phyloP scores from a whole-genome alignment of 345 rosid genomes.

The Citrus cavaleriei region DNA sequence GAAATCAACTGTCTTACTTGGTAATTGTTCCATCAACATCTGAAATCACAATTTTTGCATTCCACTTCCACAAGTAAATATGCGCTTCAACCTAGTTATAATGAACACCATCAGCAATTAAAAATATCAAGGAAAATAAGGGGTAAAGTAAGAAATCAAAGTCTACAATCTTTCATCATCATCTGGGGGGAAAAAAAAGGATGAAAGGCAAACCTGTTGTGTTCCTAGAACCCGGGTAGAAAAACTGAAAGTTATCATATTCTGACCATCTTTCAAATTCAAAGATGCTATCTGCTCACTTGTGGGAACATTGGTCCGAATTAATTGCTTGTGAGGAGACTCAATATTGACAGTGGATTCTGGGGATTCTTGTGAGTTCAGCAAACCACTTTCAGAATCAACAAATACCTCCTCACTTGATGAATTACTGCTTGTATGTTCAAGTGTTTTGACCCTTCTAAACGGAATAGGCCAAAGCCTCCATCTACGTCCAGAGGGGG shows the following conservation, averaged over 20 bases:
- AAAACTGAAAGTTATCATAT: conserved; percentile 78
- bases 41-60: conserved; percentile 82
- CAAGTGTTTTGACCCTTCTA: conserved; percentile 73
- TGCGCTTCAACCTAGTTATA: conserved; percentile 78
- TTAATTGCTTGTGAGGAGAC: conserved; percentile 62
- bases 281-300: conserved; percentile 84
- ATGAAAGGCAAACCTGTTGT: conserved; percentile 60
- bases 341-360: conserved; percentile 31
- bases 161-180: neutral
- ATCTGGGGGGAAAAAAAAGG: neutral
- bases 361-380: conserved; percentile 33
- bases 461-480: conserved; percentile 86
- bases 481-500: conserved; percentile 70
- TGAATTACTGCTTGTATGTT: conserved; percentile 52
- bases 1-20: conserved; percentile 40
- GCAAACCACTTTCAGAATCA: conserved; percentile 65
- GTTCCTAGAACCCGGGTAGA: conserved; percentile 83
- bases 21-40: conserved; percentile 98
- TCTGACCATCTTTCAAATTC: conserved; percentile 92
- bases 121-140: neutral
- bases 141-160: neutral
- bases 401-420: conserved; percentile 77
- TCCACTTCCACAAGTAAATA: conserved; percentile 94
- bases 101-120: conserved; percentile 10
- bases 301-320: conserved; percentile 79